phyloP scores from a whole-genome alignment of 2,329 filamentous ascomycete genomes.

The Epicoccum nigrum region DNA sequence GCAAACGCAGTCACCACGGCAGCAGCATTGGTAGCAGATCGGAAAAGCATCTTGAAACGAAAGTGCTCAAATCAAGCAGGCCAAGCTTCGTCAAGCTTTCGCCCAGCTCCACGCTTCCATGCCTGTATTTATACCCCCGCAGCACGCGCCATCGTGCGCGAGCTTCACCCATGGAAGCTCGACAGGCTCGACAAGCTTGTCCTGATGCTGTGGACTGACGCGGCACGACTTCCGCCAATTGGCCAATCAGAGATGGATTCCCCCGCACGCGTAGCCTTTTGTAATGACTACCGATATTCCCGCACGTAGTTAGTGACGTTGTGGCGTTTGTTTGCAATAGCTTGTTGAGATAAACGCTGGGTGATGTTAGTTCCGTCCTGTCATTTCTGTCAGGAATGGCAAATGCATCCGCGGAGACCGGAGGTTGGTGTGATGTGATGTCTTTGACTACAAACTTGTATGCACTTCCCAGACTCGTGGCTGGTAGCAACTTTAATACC shows the following conservation, averaged over 20 bases:
- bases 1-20: slow-evolving; percentile 21
- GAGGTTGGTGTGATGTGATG: slow-evolving; percentile 1
- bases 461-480: slow-evolving; percentile 1
- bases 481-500: too few relatives aligned
- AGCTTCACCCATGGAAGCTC: slow-evolving; percentile 6
- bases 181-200: slow-evolving; percentile 11
- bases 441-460: slow-evolving; percentile 8
- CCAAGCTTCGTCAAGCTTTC: slow-evolving; percentile 31
- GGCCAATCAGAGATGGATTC: slow-evolving; percentile 7
- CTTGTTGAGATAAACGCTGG: neutral
- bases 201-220: slow-evolving; percentile 6
- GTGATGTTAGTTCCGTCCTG: too few relatives aligned
- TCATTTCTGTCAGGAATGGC: neutral
- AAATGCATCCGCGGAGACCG: neutral
- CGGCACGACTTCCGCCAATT: slow-evolving; percentile 10
- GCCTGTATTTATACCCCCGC: slow-evolving; percentile 20
- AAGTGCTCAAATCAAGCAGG: neutral
- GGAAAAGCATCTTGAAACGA: slow-evolving; percentile 9
- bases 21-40: slow-evolving; percentile 8
- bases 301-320: slow-evolving; percentile 9
- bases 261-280: slow-evolving; percentile 6
- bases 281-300: neutral
- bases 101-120: slow-evolving; percentile 20
- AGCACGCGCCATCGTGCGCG: neutral
- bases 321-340: slow-evolving; percentile 3